Evolutionary conservation across 495 filamentous ascomycete species (phyloP).

Genomic region (Symbiotaphrina buchneri): DNA sequence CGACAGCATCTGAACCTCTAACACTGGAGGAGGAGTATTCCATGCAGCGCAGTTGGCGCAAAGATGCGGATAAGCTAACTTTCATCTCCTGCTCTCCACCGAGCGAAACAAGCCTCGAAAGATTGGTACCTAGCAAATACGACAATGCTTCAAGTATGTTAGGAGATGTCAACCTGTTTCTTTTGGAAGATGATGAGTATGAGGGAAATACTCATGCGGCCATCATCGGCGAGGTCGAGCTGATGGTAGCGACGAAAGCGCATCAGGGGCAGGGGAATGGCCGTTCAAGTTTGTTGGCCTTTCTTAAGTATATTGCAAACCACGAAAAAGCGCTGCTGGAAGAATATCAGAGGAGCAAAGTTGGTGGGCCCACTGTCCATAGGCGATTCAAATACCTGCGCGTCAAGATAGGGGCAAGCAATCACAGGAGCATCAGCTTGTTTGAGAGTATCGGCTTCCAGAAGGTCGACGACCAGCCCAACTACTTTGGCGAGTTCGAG

Average conservation of each 20-base stretch:
- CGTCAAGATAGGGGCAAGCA: conserved; percentile 21
- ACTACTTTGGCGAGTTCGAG: conserved; percentile 27
- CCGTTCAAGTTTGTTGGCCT: conserved; percentile 35
- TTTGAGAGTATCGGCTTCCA: conserved; percentile 22
- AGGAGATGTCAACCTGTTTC: conserved; percentile 75
- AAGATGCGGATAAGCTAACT: conserved; percentile 50
- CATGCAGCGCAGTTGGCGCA: conserved; percentile 69
- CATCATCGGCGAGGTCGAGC: conserved; percentile 53
- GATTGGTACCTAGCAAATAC: not conserved
- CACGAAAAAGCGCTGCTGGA: conserved; percentile 25
- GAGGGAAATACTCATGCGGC: conserved; percentile 8
- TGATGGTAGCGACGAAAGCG: conserved; percentile 54
- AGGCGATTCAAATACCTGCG: conserved; percentile 15
- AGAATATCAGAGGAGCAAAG: conserved; percentile 33
- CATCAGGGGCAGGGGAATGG: conserved; percentile 44
- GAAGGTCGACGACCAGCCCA: conserved; percentile 15
- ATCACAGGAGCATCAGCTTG: conserved; percentile 16
- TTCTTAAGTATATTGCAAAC: conserved; percentile 37
- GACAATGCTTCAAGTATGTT: conserved; percentile 30
- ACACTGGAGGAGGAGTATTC: conserved; percentile 58
- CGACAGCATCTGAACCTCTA: conserved; percentile 67
- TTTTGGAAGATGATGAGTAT: conserved; percentile 23
- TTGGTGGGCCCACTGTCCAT: no score
- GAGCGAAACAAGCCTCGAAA: not conserved
- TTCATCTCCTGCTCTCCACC: conserved; percentile 40